Conservation (phyloP, 768 basidiomycete genomes). For the Trichaptum fuscoviolaceum region DNA sequence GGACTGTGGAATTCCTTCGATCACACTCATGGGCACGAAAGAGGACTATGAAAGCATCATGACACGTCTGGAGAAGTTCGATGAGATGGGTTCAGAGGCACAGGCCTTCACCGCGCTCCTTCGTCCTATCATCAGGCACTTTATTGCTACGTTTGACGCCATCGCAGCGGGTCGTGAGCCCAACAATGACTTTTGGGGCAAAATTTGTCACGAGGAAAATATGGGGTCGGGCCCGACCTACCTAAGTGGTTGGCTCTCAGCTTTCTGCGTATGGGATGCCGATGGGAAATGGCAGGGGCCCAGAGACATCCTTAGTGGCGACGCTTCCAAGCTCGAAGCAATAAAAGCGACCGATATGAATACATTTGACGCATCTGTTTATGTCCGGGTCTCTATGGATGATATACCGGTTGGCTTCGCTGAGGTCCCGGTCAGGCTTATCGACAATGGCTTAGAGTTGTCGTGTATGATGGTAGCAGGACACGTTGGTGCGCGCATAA, state of each 20-base stretch:
- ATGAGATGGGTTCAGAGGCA: conserved; percentile 31
- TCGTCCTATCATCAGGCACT: conserved; percentile 30
- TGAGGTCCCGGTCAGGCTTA: conserved; percentile 24
- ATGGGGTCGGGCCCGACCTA: conserved; percentile 24
- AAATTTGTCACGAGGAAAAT: conserved; percentile 16
- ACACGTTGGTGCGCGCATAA: conserved; percentile 9
- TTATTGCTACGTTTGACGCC: conserved; percentile 1
- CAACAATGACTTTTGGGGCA: conserved; percentile 6
- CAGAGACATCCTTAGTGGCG: not conserved
- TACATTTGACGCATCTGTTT: conserved; percentile 7
- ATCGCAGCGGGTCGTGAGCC: not conserved
- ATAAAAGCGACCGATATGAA: conserved; percentile 8
- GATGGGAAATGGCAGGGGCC: conserved; percentile 27
- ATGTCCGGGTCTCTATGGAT: conserved; percentile 9
- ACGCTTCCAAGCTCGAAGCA: not conserved
- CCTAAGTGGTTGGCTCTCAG: conserved; percentile 37
- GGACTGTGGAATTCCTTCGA: conserved; percentile 37
- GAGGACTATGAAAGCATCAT: conserved; percentile 35
- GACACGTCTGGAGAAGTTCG: conserved; percentile 32
- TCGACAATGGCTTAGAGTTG: conserved; percentile 21
- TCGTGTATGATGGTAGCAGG: conserved; percentile 27
- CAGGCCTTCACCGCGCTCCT: conserved; percentile 35
- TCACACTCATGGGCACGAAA: conserved; percentile 39
- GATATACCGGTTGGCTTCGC: conserved; percentile 26
- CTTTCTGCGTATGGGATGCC: conserved; percentile 30